phyloP scores from a whole-genome alignment of 1,284 basidiomycete genomes.

The Pseudozyma hubeiensis region DNA sequence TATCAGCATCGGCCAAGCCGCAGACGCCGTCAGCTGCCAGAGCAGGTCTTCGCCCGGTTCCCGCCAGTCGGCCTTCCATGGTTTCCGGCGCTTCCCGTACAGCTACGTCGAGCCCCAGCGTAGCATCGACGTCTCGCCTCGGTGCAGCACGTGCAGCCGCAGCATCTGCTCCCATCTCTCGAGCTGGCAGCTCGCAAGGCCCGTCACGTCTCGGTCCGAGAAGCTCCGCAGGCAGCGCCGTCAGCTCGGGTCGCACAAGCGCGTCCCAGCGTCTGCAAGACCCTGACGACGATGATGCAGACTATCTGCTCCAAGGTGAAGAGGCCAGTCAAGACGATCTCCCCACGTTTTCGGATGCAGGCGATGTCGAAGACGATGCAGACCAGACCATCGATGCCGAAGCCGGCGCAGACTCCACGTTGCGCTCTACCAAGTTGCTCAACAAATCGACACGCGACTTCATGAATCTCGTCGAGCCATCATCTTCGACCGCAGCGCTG shows the following conservation, averaged over 20 bases:
- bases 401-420: slow-evolving; percentile 11
- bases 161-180: slow-evolving; percentile 38
- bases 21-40: slow-evolving; percentile 44
- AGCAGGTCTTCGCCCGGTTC: slow-evolving; percentile 55
- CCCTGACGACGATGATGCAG: slow-evolving; percentile 12
- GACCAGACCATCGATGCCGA: slow-evolving; percentile 38
- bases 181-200: slow-evolving; percentile 37
- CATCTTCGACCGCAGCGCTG: slow-evolving; percentile 12
- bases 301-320: slow-evolving; percentile 11
- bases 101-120: slow-evolving; percentile 37
- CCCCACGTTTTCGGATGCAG: slow-evolving; percentile 1
- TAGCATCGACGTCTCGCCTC: slow-evolving; percentile 22
- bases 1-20: slow-evolving; percentile 23
- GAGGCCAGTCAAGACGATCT: slow-evolving; percentile 21
- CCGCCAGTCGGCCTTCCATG: slow-evolving; percentile 52
- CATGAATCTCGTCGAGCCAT: slow-evolving; percentile 51
- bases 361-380: slow-evolving; percentile 18
- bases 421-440: slow-evolving; percentile 32
- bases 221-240: slow-evolving; percentile 36
- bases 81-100: slow-evolving; percentile 30
- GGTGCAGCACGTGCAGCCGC: slow-evolving; percentile 20
- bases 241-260: slow-evolving; percentile 42
- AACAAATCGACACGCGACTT: slow-evolving; percentile 50
- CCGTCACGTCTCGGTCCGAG: slow-evolving; percentile 31
- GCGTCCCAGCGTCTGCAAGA: slow-evolving; percentile 30